Percentiles rank a stretch among this genome's conserved stretches.
Conservation (phyloP, 2,329 filamentous ascomycete genomes). For the Pseudogymnoascus sp. region DNA sequence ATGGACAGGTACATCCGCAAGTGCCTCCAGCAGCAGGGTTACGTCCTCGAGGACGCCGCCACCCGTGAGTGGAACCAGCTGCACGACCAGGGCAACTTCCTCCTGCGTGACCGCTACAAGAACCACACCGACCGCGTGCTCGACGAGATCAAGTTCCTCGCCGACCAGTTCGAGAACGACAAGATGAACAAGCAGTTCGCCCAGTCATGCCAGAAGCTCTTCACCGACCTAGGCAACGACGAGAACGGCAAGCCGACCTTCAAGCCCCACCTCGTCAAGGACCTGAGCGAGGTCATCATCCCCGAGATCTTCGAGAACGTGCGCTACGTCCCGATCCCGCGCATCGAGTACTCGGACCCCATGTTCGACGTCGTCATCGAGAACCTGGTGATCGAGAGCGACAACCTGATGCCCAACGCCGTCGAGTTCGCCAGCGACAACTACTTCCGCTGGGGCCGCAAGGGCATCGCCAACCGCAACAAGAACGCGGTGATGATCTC, state of each 20-base stretch:
- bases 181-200: slow-evolving; percentile 78
- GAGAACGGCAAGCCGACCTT: slow-evolving; percentile 77
- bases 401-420: slow-evolving; percentile 93
- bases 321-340: slow-evolving; percentile 85
- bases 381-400: slow-evolving; percentile 90
- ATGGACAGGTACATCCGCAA: slow-evolving; percentile 73
- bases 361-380: slow-evolving; percentile 85
- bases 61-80: slow-evolving; percentile 77
- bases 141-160: slow-evolving; percentile 86
- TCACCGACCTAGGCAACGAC: slow-evolving; percentile 84
- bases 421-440: slow-evolving; percentile 86
- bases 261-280: slow-evolving; percentile 89
- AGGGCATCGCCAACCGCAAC: slow-evolving; percentile 73
- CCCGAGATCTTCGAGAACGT: slow-evolving; percentile 77
- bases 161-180: slow-evolving; percentile 83
- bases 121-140: slow-evolving; percentile 77
- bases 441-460: slow-evolving; percentile 91
- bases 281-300: slow-evolving; percentile 79
- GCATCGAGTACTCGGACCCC: slow-evolving; percentile 84
- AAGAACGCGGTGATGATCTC: slow-evolving; percentile 77
- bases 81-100: slow-evolving; percentile 77
- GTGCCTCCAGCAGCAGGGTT: slow-evolving; percentile 83
- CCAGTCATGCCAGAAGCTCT: slow-evolving; percentile 71
- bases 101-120: slow-evolving; percentile 84
- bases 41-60: slow-evolving; percentile 75